Evolutionary conservation across 768 basidiomycete species (phyloP).

Genomic region (Leccinellum luteum): DNA sequence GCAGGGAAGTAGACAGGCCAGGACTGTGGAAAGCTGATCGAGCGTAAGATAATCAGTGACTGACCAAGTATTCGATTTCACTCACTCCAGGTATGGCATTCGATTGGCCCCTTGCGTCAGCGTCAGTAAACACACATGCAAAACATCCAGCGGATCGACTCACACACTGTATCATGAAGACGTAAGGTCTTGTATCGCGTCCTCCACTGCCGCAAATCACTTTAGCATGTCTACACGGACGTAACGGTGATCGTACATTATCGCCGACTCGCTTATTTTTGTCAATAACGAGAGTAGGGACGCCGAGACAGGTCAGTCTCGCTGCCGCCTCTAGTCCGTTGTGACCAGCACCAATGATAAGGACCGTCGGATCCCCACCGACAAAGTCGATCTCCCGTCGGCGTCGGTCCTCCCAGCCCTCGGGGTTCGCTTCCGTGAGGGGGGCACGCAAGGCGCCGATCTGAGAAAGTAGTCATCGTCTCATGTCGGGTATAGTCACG

Average conservation of each 20-base stretch:
- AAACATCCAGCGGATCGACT: slow-evolving; percentile 21
- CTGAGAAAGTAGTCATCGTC: slow-evolving; percentile 4
- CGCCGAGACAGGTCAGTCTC: slow-evolving; percentile 53
- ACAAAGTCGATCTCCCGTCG: slow-evolving; percentile 42
- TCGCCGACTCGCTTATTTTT: slow-evolving; percentile 50
- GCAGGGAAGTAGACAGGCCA: slow-evolving; percentile 53
- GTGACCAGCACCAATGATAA: slow-evolving; percentile 66
- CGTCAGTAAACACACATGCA: slow-evolving; percentile 1
- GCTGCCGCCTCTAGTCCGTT: slow-evolving; percentile 64
- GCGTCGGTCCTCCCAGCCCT: slow-evolving; percentile 49
- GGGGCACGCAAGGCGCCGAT: slow-evolving; percentile 40
- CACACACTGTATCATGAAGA: slow-evolving; percentile 51
- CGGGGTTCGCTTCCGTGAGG: slow-evolving; percentile 36
- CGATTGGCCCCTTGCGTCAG: slow-evolving; percentile 43
- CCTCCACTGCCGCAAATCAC: slow-evolving; percentile 39
- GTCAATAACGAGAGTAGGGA: slow-evolving; percentile 60
- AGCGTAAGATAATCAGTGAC: neutral
- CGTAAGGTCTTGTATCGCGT: slow-evolving; percentile 54
- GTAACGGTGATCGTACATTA: slow-evolving; percentile 20
- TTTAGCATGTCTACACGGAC: neutral
- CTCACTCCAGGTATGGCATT: slow-evolving; percentile 54
- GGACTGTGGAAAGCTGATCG: slow-evolving; percentile 48
- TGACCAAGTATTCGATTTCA: neutral
- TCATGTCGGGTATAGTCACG: neutral
- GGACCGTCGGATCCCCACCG: slow-evolving; percentile 49